Evolutionary conservation across 2,329 filamentous ascomycete species (phyloP).

Genomic region (Ceratocystis harringtonii): DNA sequence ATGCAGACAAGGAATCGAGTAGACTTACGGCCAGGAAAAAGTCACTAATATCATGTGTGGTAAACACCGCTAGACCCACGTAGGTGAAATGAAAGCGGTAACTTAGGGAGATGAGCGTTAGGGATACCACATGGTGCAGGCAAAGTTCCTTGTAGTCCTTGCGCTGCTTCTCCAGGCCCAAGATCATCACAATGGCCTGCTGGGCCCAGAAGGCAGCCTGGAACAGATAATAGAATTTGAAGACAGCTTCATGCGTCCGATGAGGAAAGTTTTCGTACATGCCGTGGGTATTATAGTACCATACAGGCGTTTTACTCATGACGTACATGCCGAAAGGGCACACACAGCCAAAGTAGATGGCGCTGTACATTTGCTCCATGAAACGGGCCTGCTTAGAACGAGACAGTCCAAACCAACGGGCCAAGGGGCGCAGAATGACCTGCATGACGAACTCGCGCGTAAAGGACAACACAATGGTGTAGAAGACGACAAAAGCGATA

Average conservation of each 20-base stretch:
- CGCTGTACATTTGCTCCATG: conserved; percentile 94
- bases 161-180: conserved; percentile 80
- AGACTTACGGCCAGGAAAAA: conserved; percentile 78
- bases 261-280: conserved; percentile 90
- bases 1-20: too few relatives aligned
- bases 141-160: conserved; percentile 95
- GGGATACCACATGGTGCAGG: conserved; percentile 76
- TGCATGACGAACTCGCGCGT: conserved; percentile 96
- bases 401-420: conserved; percentile 53
- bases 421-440: conserved; percentile 63
- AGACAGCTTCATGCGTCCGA: conserved; percentile 57
- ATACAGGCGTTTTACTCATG: conserved; percentile 80
- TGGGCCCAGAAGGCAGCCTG: conserved; percentile 93
- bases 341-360: conserved; percentile 72
- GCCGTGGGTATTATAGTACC: conserved; percentile 84
- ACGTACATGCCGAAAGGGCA: conserved; percentile 77
- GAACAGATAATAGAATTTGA: conserved; percentile 95
- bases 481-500: conserved; percentile 75
- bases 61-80: conserved; percentile 84
- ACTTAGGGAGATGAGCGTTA: conserved; percentile 68
- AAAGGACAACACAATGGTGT: conserved; percentile 78
- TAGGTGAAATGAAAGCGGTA: conserved; percentile 97
- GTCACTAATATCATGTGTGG: conserved; percentile 86
- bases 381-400: conserved; percentile 74
- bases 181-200: conserved; percentile 72